A percentile compares a stretch with the other conserved stretches of the same genome.
Evolutionary conservation across 1,284 basidiomycete species (phyloP).

Genomic region (Inonotus obliquus): DNA sequence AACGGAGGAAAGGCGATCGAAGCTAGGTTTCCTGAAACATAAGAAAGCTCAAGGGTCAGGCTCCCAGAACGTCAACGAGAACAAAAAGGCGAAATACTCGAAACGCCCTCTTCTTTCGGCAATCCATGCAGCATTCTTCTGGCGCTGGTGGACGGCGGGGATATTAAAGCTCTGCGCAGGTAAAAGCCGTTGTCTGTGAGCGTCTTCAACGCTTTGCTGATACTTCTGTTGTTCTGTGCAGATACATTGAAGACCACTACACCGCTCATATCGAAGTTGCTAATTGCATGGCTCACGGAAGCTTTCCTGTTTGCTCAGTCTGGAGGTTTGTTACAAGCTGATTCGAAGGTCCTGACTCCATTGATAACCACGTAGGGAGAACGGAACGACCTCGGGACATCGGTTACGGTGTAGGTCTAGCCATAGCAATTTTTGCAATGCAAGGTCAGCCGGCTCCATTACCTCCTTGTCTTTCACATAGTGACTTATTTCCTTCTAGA

Average conservation of each 20-base stretch:
- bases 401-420: conserved; percentile 57
- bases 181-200: conserved; percentile 22
- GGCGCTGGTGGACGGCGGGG: conserved; percentile 50
- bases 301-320: conserved; percentile 34
- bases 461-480: not conserved
- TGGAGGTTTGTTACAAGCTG: not conserved
- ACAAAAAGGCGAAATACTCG: conserved; percentile 28
- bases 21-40: not conserved
- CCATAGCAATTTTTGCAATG: conserved; percentile 63
- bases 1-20: not conserved
- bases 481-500: conserved; percentile 5
- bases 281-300: conserved; percentile 57
- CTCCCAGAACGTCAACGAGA: not conserved
- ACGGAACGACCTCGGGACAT: conserved; percentile 40
- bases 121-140: conserved; percentile 51
- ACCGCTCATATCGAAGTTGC: conserved; percentile 56
- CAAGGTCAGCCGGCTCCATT: conserved; percentile 35
- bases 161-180: conserved; percentile 51
- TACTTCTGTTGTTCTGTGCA: conserved; percentile 26
- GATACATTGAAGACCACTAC: conserved; percentile 57
- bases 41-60: not conserved
- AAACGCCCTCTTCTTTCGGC: conserved; percentile 59
- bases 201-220: not conserved
- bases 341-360: not conserved
- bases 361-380: conserved; percentile 13